A percentile compares a stretch with the other conserved stretches of the same genome.
Evolutionary conservation across 495 filamentous ascomycete genomes (phyloP).

Genomic region (Annulohypoxylon nitens): DNA sequence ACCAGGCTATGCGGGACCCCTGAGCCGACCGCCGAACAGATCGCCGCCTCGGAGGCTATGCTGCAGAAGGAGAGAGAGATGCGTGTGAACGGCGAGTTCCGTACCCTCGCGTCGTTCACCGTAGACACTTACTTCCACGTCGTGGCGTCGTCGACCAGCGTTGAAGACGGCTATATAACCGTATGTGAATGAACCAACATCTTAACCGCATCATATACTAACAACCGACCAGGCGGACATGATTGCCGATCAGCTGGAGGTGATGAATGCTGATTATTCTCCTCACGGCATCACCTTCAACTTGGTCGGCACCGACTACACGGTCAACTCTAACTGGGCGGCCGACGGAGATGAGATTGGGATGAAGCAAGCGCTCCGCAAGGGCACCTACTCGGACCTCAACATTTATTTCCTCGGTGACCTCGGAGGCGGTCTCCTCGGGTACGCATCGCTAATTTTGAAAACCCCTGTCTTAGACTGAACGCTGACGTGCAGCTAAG

Average conservation of each 20-base stretch:
- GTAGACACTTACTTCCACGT: slow-evolving; percentile 75
- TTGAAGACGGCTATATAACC: slow-evolving; percentile 66
- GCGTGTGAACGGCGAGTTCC: slow-evolving; percentile 43
- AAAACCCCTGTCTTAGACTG: not conserved
- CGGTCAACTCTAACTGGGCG: slow-evolving; percentile 70
- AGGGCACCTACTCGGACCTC: slow-evolving; percentile 70
- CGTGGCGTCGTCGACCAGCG: slow-evolving; percentile 59
- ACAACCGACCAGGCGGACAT: slow-evolving; percentile 48
- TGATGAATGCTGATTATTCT: slow-evolving; percentile 65
- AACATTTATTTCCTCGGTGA: slow-evolving; percentile 75
- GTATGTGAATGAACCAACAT: slow-evolving; percentile 42
- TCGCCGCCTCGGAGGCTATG: slow-evolving; percentile 51
- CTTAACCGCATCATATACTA: slow-evolving; percentile 28
- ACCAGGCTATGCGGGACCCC: slow-evolving; percentile 56
- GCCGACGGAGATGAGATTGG: slow-evolving; percentile 59
- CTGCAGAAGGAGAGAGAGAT: slow-evolving; percentile 47
- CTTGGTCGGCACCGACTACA: slow-evolving; percentile 65
- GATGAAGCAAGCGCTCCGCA: slow-evolving; percentile 71
- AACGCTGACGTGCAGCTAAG: slow-evolving; percentile 11
- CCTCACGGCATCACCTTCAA: slow-evolving; percentile 66
- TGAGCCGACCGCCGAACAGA: slow-evolving; percentile 56
- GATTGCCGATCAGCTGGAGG: slow-evolving; percentile 59
- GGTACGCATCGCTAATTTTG: slow-evolving; percentile 43
- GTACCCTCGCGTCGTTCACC: slow-evolving; percentile 49
- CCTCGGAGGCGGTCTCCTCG: slow-evolving; percentile 62